These are phyloP conservation scores for Tubosaeta sp. DNA, from an alignment of 768 basidiomycete genomes.

Conservation along the genomic window DNA sequence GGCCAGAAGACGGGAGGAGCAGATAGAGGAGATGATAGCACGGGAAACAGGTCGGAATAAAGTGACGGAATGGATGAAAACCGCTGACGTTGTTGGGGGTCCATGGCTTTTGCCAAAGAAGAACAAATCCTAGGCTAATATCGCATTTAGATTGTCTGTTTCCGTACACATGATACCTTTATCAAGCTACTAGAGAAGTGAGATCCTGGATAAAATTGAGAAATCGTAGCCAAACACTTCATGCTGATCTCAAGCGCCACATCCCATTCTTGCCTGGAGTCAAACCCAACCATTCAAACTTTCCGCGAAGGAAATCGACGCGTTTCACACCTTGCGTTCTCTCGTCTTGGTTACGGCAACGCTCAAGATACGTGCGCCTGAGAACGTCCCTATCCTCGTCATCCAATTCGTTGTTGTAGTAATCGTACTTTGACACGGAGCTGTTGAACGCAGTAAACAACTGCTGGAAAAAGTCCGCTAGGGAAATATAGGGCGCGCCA, in stretches of 20 bases:
- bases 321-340: slow-evolving; percentile 44
- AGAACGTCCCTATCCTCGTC: slow-evolving; percentile 42
- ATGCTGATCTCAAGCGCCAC: slow-evolving; percentile 59
- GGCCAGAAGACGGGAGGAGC: too few relatives aligned
- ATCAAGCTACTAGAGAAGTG: too few relatives aligned
- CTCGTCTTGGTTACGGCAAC: slow-evolving; percentile 38
- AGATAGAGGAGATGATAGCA: too few relatives aligned
- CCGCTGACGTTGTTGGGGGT: too few relatives aligned
- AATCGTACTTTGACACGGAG: slow-evolving; percentile 50
- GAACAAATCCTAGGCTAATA: too few relatives aligned
- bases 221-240: background rate
- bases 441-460: slow-evolving; percentile 41
- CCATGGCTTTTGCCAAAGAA: too few relatives aligned
- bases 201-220: background rate
- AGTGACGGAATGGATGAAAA: too few relatives aligned
- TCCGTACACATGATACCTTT: too few relatives aligned
- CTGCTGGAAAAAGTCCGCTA: slow-evolving; percentile 50
- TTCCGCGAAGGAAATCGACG: slow-evolving; percentile 59
- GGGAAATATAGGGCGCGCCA: slow-evolving; percentile 49
- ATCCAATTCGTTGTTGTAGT: slow-evolving; percentile 54
- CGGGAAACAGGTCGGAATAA: too few relatives aligned
- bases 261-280: slow-evolving; percentile 50
- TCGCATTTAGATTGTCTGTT: too few relatives aligned
- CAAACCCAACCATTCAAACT: slow-evolving; percentile 51
- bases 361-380: slow-evolving; percentile 39